Conservation (phyloP, 2,329 filamentous ascomycete genomes). For the Sclerotinia nivalis region DNA sequence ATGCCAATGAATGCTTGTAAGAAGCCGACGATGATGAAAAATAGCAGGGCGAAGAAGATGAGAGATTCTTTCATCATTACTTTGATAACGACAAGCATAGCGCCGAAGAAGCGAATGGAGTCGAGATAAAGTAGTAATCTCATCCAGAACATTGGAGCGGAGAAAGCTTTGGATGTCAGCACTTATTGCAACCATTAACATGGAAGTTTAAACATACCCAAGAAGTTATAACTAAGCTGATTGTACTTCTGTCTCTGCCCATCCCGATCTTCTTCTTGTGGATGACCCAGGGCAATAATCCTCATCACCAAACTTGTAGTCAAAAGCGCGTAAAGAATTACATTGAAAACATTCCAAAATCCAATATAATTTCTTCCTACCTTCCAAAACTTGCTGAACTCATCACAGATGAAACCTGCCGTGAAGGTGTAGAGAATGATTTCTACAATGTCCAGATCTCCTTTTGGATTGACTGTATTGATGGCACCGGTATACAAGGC, state of each 20-base stretch:
- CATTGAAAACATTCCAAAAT: constrained; percentile 98
- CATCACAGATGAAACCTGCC: constrained; percentile 85
- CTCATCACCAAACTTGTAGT: constrained; percentile 76
- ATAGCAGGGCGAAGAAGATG: constrained; percentile 91
- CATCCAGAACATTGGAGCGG: constrained; percentile 95
- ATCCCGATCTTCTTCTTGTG: constrained; percentile 43
- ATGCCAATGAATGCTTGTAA: constrained; percentile 93
- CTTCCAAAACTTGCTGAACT: constrained; percentile 87
- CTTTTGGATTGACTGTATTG: constrained; percentile 86
- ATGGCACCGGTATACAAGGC: constrained; percentile 86
- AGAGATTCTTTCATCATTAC: constrained; percentile 92
- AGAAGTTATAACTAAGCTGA: constrained; percentile 84
- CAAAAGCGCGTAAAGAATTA: constrained; percentile 75
- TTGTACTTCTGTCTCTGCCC: constrained; percentile 66
- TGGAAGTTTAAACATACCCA: constrained; percentile 45
- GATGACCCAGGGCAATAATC: constrained; percentile 72
- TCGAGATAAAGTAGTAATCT: constrained; percentile 91
- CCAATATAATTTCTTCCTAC: constrained; percentile 87
- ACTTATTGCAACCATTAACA: background rate
- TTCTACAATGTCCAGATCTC: constrained; percentile 83
- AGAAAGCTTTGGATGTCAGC: constrained; percentile 60
- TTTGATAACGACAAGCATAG: constrained; percentile 96
- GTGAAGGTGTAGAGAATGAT: constrained; percentile 88
- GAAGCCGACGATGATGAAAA: constrained; percentile 83
- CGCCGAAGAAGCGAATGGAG: constrained; percentile 91